Conservation (phyloP, 495 filamentous ascomycete genomes). For the Penicillium paradoxum region DNA sequence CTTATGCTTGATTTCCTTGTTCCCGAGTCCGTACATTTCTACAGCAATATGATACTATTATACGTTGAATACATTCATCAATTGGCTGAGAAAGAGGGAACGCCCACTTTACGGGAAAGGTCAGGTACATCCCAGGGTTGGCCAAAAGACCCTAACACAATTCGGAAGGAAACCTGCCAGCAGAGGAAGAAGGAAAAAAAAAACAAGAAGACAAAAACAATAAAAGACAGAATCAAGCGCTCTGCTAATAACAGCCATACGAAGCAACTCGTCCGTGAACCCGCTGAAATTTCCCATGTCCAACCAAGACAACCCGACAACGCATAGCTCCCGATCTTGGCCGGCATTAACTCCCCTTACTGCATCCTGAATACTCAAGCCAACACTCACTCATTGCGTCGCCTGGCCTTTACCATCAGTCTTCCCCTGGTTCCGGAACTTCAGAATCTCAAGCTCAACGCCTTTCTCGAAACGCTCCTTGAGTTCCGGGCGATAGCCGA, state of each 20-base stretch:
- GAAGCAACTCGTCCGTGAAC: not conserved
- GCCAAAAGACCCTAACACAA: not conserved
- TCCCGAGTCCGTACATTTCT: not conserved
- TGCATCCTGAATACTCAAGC: not conserved
- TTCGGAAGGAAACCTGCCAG: not conserved
- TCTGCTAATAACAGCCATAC: conserved; percentile 2
- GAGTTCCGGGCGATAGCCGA: conserved; percentile 86
- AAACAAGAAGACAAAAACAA: too few relatives aligned
- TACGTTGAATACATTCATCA: not conserved
- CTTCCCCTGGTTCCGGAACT: conserved; percentile 36
- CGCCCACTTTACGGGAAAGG: not conserved
- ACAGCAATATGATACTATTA: not conserved
- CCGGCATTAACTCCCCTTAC: conserved; percentile 2
- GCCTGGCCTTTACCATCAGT: conserved; percentile 12
- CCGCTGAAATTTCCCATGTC: not conserved
- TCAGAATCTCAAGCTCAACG: conserved; percentile 57
- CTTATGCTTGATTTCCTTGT: not conserved
- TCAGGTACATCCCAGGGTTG: not conserved
- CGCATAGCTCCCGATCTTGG: not conserved
- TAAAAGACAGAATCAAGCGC: not conserved
- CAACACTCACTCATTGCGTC: not conserved
- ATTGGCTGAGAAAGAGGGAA: not conserved
- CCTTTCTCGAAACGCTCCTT: conserved; percentile 71
- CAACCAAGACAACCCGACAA: not conserved
- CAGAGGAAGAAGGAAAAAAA: not conserved